Percentiles rank a stretch among this genome's conserved stretches.
phyloP scores from a whole-genome alignment of 2,329 filamentous ascomycete species.

The Stachybotrys elegans region DNA sequence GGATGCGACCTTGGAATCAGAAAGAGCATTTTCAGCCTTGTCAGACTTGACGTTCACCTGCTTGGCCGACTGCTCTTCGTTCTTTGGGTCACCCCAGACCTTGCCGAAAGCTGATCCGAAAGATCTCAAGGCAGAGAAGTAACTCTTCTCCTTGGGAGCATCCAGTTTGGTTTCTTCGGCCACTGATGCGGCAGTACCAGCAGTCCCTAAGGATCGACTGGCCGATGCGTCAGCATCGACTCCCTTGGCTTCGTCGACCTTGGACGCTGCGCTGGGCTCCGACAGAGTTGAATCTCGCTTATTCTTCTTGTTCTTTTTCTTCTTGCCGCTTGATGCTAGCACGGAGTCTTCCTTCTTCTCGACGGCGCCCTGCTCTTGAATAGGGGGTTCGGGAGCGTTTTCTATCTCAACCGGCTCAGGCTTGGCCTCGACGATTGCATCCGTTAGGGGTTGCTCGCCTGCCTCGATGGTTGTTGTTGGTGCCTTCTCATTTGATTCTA shows the following conservation, averaged over 20 bases:
- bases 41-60: too few species aligned
- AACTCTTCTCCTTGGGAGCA: not conserved
- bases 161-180: not conserved
- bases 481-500: too few species aligned
- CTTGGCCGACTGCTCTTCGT: not conserved
- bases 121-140: not conserved
- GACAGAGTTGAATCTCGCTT: slow-evolving; percentile 5
- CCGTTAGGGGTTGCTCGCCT: too few species aligned
- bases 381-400: not conserved
- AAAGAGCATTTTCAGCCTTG: too few species aligned
- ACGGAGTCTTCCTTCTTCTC: not conserved
- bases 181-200: too few species aligned
- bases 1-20: too few species aligned
- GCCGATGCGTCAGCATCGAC: too few species aligned
- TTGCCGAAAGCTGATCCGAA: not conserved
- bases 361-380: not conserved
- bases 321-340: slow-evolving; percentile 5
- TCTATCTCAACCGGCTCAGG: not conserved
- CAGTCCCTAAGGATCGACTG: too few species aligned
- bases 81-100: not conserved
- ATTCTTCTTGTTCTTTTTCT: slow-evolving; percentile 9
- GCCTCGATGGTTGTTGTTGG: too few species aligned
- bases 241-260: too few species aligned
- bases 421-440: too few species aligned
- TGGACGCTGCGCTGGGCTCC: too few species aligned